Conservation (phyloP, 352 stramenopile species). For the Pythium coloratum region DNA sequence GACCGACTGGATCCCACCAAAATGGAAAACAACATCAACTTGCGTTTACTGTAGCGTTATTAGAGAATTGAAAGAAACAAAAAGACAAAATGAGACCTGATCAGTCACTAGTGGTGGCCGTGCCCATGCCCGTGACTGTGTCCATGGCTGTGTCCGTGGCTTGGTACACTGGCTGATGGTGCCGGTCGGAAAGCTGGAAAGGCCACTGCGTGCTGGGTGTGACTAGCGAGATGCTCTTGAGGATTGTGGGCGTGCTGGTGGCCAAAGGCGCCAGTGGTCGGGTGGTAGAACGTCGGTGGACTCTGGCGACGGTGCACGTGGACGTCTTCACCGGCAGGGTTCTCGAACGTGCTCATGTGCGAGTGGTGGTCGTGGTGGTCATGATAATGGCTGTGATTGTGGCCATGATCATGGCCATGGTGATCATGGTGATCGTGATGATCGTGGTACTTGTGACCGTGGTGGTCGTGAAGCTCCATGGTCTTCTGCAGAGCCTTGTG, state of each 20-base stretch:
- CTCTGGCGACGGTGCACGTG: constrained; percentile 20
- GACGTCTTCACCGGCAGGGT: constrained; percentile 58
- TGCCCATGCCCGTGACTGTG: constrained; percentile 17
- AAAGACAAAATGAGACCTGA: not conserved
- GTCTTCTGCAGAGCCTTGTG: constrained; percentile 13
- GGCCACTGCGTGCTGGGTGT: not conserved
- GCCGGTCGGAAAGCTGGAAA: constrained; percentile 16
- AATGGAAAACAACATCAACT: not conserved
- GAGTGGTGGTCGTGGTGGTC: constrained; percentile 21
- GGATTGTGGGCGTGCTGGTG: constrained; percentile 18
- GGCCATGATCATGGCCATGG: constrained; percentile 21
- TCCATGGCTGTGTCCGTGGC: constrained; percentile 12
- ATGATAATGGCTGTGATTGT: constrained; percentile 16
- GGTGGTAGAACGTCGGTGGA: constrained; percentile 10
- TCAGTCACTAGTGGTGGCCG: constrained; percentile 15
- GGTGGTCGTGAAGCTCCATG: constrained; percentile 26
- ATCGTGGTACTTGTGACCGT: constrained; percentile 22
- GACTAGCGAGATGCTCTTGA: constrained; percentile 18
- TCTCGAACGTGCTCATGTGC: constrained; percentile 64
- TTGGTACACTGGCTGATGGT: constrained; percentile 1
- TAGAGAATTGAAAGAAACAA: not conserved
- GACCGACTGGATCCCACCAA: not conserved
- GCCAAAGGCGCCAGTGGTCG: not conserved
- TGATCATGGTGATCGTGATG: constrained; percentile 23
- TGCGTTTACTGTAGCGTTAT: constrained; percentile 6